Conservation (phyloP, 1,284 basidiomycete species). For the Pseudozyma tsukubaensis region DNA sequence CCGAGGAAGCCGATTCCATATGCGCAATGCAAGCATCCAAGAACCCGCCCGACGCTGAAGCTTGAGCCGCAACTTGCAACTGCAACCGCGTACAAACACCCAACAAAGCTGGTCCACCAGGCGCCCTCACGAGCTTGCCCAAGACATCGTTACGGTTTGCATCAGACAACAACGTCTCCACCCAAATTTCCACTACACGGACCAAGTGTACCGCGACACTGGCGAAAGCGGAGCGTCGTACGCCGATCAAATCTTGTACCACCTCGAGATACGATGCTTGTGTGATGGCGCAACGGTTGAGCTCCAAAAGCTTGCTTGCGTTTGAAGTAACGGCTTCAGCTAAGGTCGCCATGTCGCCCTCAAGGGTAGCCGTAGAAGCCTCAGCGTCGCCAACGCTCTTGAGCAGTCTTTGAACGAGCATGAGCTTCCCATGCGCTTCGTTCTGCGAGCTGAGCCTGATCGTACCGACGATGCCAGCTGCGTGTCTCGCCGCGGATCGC, state of each 20-base stretch:
- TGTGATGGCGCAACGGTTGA: conserved; percentile 51
- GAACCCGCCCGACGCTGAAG: conserved; percentile 8
- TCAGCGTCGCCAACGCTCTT: conserved; percentile 34
- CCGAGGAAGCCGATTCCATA: conserved; percentile 9
- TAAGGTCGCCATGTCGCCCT: conserved; percentile 14
- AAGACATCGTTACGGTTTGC: conserved; percentile 15
- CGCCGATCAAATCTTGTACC: conserved; percentile 34
- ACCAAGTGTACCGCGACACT: conserved; percentile 11
- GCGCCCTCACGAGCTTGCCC: conserved; percentile 12
- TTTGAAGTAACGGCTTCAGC: conserved; percentile 9
- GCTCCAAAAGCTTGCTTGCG: conserved; percentile 34
- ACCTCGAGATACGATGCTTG: conserved; percentile 51
- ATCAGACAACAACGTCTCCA: conserved; percentile 16
- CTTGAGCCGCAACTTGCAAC: conserved; percentile 22
- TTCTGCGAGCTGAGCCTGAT: conserved; percentile 48
- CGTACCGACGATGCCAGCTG: conserved; percentile 9
- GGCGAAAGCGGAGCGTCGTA: conserved; percentile 21
- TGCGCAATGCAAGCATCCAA: conserved; percentile 21
- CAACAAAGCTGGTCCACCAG: conserved; percentile 34
- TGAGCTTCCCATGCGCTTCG: conserved; percentile 52
- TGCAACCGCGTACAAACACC: conserved; percentile 27
- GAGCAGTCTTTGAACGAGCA: conserved; percentile 36
- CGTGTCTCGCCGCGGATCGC: conserved; percentile 10
- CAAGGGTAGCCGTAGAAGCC: conserved; percentile 14
- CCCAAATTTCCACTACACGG: conserved; percentile 24